Evolutionary conservation across 371 early-diverging fungal species (phyloP).

Genomic region (Haplosporangium sp.): DNA sequence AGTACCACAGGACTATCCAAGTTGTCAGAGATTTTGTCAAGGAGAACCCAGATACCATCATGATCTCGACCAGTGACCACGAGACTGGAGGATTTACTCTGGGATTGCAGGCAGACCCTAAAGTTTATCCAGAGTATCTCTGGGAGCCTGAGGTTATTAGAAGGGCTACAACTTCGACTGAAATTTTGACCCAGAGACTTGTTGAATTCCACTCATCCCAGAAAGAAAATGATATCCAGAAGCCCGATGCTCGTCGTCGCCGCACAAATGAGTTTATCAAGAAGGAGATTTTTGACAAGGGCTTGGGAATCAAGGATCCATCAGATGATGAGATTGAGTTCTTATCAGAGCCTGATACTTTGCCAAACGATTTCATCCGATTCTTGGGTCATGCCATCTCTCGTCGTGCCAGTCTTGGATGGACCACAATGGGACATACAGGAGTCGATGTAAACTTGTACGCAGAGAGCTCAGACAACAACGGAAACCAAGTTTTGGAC

Average conservation of each 20-base stretch:
- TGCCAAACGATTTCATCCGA: slow-evolving; percentile 57
- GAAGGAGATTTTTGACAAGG: slow-evolving; percentile 66
- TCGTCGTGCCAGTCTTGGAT: slow-evolving; percentile 80
- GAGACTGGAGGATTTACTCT: slow-evolving; percentile 95
- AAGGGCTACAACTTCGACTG: slow-evolving; percentile 76
- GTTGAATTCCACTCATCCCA: slow-evolving; percentile 16
- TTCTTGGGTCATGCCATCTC: slow-evolving; percentile 79
- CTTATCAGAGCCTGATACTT: slow-evolving; percentile 52
- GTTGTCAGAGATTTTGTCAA: slow-evolving; percentile 82
- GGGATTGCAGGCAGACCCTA: slow-evolving; percentile 72
- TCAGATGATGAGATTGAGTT: slow-evolving; percentile 72
- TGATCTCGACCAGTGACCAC: slow-evolving; percentile 93
- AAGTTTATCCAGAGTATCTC: slow-evolving; percentile 81
- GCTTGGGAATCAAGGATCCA: slow-evolving; percentile 77
- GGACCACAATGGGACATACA: slow-evolving; percentile 94
- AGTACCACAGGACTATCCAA: slow-evolving; percentile 85
- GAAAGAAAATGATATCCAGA: no score
- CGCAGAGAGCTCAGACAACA: slow-evolving; percentile 66
- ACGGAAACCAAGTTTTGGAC: slow-evolving; percentile 24
- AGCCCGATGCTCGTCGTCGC: slow-evolving; percentile 6
- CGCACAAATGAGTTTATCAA: slow-evolving; percentile 37
- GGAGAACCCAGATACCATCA: slow-evolving; percentile 79
- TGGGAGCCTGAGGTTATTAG: slow-evolving; percentile 88
- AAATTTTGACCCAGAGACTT: slow-evolving; percentile 45
- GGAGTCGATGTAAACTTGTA: slow-evolving; percentile 95